Conservation (phyloP, 2,329 filamentous ascomycete species). For the Venturia nashicola region DNA sequence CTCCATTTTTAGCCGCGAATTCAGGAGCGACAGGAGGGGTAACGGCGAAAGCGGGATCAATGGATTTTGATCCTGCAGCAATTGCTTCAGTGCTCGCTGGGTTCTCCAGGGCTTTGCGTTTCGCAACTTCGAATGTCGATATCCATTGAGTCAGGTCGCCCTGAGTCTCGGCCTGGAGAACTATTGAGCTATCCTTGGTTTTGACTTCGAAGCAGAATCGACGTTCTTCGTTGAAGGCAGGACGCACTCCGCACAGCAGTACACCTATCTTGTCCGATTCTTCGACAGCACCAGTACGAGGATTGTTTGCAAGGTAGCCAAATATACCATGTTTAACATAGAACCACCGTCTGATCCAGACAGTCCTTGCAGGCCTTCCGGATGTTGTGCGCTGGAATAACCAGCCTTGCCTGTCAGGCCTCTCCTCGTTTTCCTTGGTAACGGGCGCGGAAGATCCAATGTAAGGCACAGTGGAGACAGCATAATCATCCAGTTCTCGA, state of each 20-base stretch:
- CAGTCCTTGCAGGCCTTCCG: constrained; percentile 80
- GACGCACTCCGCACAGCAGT: constrained; percentile 81
- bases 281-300: constrained; percentile 70
- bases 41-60: constrained; percentile 78
- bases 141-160: constrained; percentile 90
- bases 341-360: constrained; percentile 87
- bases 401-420: constrained; percentile 85
- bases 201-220: constrained; percentile 98
- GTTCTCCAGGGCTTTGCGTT: constrained; percentile 79
- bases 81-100: constrained; percentile 36
- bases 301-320: constrained; percentile 70
- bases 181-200: constrained; percentile 82
- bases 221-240: constrained; percentile 82
- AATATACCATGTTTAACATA: constrained; percentile 95
- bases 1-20: constrained; percentile 69
- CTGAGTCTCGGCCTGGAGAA: constrained; percentile 90
- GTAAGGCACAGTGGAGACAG: constrained; percentile 81
- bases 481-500: constrained; percentile 86
- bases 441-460: constrained; percentile 47
- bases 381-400: constrained; percentile 69
- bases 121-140: constrained; percentile 82
- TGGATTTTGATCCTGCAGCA: constrained; percentile 28
- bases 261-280: constrained; percentile 96
- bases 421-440: constrained; percentile 41
- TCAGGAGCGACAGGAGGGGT: constrained; percentile 79